Evolutionary conservation across 2,329 filamentous ascomycete species (phyloP).

Genomic region (Alternaria brassicicola): DNA sequence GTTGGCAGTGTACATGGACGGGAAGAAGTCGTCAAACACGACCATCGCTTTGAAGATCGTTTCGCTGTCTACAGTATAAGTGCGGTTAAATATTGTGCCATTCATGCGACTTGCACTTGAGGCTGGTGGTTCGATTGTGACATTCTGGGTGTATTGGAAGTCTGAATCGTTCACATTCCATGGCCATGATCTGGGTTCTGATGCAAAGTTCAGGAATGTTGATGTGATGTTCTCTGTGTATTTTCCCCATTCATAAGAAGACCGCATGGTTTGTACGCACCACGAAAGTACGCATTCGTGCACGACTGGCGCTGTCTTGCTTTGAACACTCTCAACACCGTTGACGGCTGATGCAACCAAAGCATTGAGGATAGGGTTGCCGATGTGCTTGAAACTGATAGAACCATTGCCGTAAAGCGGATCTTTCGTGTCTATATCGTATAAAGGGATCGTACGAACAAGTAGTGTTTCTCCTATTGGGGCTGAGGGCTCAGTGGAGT

Average conservation of each 20-base stretch:
- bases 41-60: background rate
- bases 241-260: constrained; percentile 18
- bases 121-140: background rate
- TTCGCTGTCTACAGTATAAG: background rate
- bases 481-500: background rate
- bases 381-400: constrained; percentile 23
- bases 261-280: constrained; percentile 39
- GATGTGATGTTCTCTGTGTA: constrained; percentile 30
- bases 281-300: constrained; percentile 35
- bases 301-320: constrained; percentile 8
- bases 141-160: background rate
- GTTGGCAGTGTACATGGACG: constrained; percentile 17
- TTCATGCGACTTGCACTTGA: too few relatives aligned
- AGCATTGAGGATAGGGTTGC: constrained; percentile 23
- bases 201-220: background rate
- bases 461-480: constrained; percentile 20
- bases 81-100: constrained; percentile 17
- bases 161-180: background rate
- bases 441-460: constrained; percentile 22
- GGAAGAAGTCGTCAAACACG: constrained; percentile 30
- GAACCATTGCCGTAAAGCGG: constrained; percentile 22
- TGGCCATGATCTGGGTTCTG: background rate
- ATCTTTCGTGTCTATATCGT: background rate
- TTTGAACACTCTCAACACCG: constrained; percentile 11
- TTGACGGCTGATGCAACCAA: constrained; percentile 16